These are phyloP conservation scores for Azolla pinnata DNA, from an alignment of 75 land plant species.

Conservation along the genomic window DNA sequence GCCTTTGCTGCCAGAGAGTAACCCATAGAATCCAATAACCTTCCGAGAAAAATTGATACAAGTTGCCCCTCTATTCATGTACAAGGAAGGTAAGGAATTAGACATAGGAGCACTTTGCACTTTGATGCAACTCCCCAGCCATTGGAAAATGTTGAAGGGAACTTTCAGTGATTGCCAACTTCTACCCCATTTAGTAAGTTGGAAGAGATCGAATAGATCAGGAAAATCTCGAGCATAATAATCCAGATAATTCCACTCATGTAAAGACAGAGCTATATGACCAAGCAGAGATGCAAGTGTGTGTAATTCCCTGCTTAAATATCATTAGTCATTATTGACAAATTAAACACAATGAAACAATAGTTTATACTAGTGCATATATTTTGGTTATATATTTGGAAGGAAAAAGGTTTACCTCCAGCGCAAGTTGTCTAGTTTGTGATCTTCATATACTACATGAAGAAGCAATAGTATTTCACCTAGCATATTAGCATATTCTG, in stretches of 20 bases:
- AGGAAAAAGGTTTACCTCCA: constrained; percentile 44
- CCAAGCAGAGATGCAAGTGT: constrained; percentile 46
- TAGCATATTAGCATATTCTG: constrained; percentile 23
- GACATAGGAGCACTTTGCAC: constrained; percentile 14
- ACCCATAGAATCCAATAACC: constrained; percentile 67
- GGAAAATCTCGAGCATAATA: constrained; percentile 94
- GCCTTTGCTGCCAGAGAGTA: constrained; percentile 46
- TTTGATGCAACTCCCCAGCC: constrained; percentile 63
- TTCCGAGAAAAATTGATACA: constrained; percentile 72
- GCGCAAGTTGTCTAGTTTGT: constrained; percentile 74
- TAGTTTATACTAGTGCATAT: background rate
- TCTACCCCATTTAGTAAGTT: background rate
- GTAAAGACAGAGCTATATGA: constrained; percentile 42
- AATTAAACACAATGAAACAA: no score
- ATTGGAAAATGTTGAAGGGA: constrained; percentile 61
- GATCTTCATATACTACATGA: constrained; percentile 85
- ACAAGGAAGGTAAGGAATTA: constrained; percentile 43
- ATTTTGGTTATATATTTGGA: no score
- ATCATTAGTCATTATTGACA: no score
- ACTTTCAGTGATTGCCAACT: constrained; percentile 7
- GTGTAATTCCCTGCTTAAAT: constrained; percentile 47
- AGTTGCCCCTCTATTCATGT: constrained; percentile 29
- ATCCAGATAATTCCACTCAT: constrained; percentile 63
- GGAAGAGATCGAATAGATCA: constrained; percentile 18
- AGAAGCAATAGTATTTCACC: constrained; percentile 50